A percentile compares a stretch with the other conserved stretches of the same genome.
These are phyloP conservation scores for Capronia epimyces DNA, from an alignment of 2,329 filamentous ascomycete species.

Conservation along the genomic window DNA sequence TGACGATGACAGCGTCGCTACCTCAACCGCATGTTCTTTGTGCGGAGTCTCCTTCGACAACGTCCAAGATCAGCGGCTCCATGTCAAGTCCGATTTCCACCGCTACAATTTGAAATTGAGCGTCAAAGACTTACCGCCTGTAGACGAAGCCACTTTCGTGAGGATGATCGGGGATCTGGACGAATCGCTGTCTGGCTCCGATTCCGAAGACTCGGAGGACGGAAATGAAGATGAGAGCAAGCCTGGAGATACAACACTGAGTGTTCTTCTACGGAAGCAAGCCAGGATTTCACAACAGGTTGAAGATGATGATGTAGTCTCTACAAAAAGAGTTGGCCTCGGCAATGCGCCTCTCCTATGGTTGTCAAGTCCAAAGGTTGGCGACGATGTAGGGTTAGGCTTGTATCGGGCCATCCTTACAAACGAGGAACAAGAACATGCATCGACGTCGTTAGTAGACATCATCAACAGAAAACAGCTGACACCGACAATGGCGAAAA, in stretches of 20 bases:
- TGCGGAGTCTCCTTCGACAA: conserved; percentile 68
- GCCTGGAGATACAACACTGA: conserved; percentile 65
- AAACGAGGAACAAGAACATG: conserved; percentile 61
- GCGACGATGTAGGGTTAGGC: conserved; percentile 73
- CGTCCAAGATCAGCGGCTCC: conserved; percentile 74
- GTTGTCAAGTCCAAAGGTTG: conserved; percentile 72
- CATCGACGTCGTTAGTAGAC: conserved; percentile 56
- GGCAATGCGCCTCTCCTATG: conserved; percentile 75
- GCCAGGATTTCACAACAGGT: conserved; percentile 60
- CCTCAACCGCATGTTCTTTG: conserved; percentile 70
- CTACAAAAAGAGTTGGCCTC: conserved; percentile 47
- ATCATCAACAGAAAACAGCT: conserved; percentile 73
- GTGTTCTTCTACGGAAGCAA: conserved; percentile 73
- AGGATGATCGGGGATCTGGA: conserved; percentile 78
- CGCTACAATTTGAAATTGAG: conserved; percentile 93
- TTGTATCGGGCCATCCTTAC: conserved; percentile 80
- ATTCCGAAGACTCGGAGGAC: conserved; percentile 66
- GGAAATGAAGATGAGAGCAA: conserved; percentile 39
- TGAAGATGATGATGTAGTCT: conserved; percentile 45
- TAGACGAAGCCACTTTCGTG: conserved; percentile 79
- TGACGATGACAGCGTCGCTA: conserved; percentile 40
- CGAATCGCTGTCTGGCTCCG: conserved; percentile 79
- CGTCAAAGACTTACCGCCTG: conserved; percentile 64
- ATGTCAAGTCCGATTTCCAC: conserved; percentile 86
- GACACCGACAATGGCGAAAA: conserved; percentile 49